These are phyloP conservation scores for Lasiosphaeria ovina DNA, from an alignment of 495 filamentous ascomycete genomes.

Conservation along the genomic window DNA sequence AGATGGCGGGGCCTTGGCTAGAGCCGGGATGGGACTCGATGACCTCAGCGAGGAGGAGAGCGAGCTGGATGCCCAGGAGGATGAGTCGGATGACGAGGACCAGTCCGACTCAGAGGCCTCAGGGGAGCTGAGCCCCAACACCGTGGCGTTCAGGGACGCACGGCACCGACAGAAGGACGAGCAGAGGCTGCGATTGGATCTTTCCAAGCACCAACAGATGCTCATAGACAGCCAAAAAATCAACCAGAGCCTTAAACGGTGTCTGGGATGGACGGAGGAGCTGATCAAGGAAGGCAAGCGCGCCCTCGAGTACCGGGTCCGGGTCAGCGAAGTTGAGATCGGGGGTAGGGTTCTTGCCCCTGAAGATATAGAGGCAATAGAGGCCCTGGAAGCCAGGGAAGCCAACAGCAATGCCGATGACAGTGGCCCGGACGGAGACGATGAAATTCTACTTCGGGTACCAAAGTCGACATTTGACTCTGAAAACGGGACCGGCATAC, in stretches of 20 bases:
- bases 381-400: constrained; percentile 30
- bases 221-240: constrained; percentile 87
- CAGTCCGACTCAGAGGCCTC: constrained; percentile 42
- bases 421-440: constrained; percentile 11
- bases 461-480: constrained; percentile 22
- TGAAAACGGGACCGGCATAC: constrained; percentile 6
- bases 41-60: constrained; percentile 53
- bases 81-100: constrained; percentile 39
- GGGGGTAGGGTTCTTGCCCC: constrained; percentile 76
- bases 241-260: constrained; percentile 88
- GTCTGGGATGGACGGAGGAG: constrained; percentile 80
- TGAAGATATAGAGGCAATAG: constrained; percentile 35
- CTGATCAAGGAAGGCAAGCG: constrained; percentile 84
- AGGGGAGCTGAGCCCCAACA: constrained; percentile 46
- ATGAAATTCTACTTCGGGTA: constrained; percentile 25
- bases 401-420: constrained; percentile 47
- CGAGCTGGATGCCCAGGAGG: constrained; percentile 36
- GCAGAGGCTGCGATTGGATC: constrained; percentile 73
- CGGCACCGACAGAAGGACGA: constrained; percentile 63
- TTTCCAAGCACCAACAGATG: constrained; percentile 83
- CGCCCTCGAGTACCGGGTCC: constrained; percentile 78
- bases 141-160: constrained; percentile 43
- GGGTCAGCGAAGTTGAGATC: constrained; percentile 71
- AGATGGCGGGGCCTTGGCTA: constrained; percentile 27
- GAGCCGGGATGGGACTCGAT: constrained; percentile 39